Percentiles rank a stretch among this genome's conserved stretches.
Evolutionary conservation across 1,284 basidiomycete species (phyloP).

Genomic region (Ceratobasidium sp.): DNA sequence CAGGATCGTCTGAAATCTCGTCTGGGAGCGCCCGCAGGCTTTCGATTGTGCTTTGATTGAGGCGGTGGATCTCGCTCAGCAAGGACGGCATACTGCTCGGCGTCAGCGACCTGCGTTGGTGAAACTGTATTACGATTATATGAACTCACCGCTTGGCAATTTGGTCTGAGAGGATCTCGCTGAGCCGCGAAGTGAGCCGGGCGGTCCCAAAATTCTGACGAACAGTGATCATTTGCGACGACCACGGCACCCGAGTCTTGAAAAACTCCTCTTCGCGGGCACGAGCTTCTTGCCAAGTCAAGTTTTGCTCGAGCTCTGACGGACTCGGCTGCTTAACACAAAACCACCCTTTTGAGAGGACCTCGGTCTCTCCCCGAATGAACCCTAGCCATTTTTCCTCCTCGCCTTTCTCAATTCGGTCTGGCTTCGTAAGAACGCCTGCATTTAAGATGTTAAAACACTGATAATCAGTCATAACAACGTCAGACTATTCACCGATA

Average conservation of each 20-base stretch:
- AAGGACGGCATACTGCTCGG: slow-evolving; percentile 21
- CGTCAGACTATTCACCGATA: slow-evolving; percentile 48
- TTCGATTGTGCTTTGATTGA: slow-evolving; percentile 12
- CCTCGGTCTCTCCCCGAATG: slow-evolving; percentile 46
- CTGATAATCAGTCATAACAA: background rate
- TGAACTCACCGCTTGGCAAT: slow-evolving; percentile 46
- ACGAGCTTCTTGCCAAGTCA: slow-evolving; percentile 49
- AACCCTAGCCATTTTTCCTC: slow-evolving; percentile 49
- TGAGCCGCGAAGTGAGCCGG: slow-evolving; percentile 48
- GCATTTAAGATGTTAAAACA: background rate
- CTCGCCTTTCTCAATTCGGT: slow-evolving; percentile 49
- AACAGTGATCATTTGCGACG: slow-evolving; percentile 39
- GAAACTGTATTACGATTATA: background rate
- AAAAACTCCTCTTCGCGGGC: slow-evolving; percentile 49
- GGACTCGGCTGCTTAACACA: slow-evolving; percentile 49
- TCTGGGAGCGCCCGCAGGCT: slow-evolving; percentile 38
- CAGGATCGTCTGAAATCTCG: slow-evolving; percentile 46
- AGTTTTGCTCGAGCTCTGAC: slow-evolving; percentile 48
- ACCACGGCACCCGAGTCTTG: slow-evolving; percentile 40
- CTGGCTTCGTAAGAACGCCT: slow-evolving; percentile 53
- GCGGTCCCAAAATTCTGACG: slow-evolving; percentile 43
- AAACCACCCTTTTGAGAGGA: slow-evolving; percentile 48
- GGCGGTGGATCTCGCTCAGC: slow-evolving; percentile 17
- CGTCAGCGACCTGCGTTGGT: background rate
- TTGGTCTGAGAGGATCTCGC: slow-evolving; percentile 47